Percentiles rank a stretch among this genome's conserved stretches.
Conservation (phyloP, 805 yeast genomes). For the Kazachstania viticola region DNA sequence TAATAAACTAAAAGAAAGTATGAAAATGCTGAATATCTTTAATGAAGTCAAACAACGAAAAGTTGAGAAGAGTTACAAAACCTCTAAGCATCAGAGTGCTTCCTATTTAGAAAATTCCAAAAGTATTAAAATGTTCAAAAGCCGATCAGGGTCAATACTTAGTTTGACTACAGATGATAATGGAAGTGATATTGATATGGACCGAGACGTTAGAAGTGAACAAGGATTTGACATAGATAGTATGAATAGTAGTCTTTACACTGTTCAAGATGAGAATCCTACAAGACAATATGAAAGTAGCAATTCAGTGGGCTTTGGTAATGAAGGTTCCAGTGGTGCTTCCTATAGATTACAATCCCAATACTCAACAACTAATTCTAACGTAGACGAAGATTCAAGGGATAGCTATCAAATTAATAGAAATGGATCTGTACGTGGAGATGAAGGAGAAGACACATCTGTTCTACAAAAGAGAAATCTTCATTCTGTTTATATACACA, state of each 20-base stretch:
- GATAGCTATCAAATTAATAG: no score
- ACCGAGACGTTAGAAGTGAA: slow-evolving; percentile 8
- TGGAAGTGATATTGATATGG: slow-evolving; percentile 20
- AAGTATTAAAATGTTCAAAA: no score
- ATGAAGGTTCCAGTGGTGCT: no score
- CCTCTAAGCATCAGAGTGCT: neutral
- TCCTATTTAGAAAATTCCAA: neutral
- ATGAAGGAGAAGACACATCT: no score
- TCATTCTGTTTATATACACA: slow-evolving; percentile 9
- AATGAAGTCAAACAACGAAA: slow-evolving; percentile 5
- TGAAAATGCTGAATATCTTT: slow-evolving; percentile 16
- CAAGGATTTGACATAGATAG: slow-evolving; percentile 15
- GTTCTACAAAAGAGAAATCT: slow-evolving; percentile 9
- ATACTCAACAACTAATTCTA: no score
- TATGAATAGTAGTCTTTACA: slow-evolving; percentile 18
- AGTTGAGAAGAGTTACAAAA: neutral
- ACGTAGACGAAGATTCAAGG: no score
- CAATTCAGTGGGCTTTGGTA: no score
- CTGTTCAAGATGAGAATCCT: slow-evolving; percentile 7
- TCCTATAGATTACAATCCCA: no score
- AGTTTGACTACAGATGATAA: slow-evolving; percentile 9
- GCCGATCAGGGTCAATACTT: slow-evolving; percentile 10
- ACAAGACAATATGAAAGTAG: no score
- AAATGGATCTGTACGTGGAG: no score
- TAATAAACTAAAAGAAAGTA: slow-evolving; percentile 14